A percentile compares a stretch with the other conserved stretches of the same genome.
phyloP scores from a whole-genome alignment of 306 rosid genomes.

The Vigna radiata region DNA sequence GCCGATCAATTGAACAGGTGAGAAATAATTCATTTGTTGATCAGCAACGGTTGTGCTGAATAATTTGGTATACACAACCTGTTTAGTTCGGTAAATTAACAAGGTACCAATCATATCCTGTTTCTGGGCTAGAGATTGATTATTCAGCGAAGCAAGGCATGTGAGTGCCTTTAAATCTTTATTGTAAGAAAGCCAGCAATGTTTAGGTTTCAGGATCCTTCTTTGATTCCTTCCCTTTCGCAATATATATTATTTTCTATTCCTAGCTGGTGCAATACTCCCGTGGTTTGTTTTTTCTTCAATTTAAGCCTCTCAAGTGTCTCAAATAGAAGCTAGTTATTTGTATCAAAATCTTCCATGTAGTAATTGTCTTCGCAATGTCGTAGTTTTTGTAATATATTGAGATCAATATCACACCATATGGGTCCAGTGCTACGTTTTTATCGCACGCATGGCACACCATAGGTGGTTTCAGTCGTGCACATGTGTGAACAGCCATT shows the following conservation, averaged over 20 bases:
- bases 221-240: constrained; percentile 25
- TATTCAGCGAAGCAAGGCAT: constrained; percentile 39
- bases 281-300: constrained; percentile 31
- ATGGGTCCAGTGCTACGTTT: constrained; percentile 1
- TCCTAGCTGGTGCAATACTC: constrained; percentile 10
- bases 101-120: neutral
- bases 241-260: constrained; percentile 24
- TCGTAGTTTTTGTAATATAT: constrained; percentile 52
- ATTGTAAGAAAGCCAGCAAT: constrained; percentile 40
- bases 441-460: constrained; percentile 40
- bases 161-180: constrained; percentile 45
- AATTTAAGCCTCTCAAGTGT: constrained; percentile 13
- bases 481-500: constrained; percentile 31
- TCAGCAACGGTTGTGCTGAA: neutral
- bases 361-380: constrained; percentile 44
- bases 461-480: constrained; percentile 36
- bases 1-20: constrained; percentile 20
- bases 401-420: constrained; percentile 23
- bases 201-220: constrained; percentile 44
- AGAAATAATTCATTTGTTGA: constrained; percentile 19
- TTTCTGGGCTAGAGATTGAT: neutral
- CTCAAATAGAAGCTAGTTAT: constrained; percentile 9
- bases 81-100: constrained; percentile 5
- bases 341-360: neutral
- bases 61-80: neutral